Evolutionary conservation across 176 grass and related monocot species (phyloP), one percentile per base, ranked within the genome.

Genomic region (Ensete glaucum): DNA sequence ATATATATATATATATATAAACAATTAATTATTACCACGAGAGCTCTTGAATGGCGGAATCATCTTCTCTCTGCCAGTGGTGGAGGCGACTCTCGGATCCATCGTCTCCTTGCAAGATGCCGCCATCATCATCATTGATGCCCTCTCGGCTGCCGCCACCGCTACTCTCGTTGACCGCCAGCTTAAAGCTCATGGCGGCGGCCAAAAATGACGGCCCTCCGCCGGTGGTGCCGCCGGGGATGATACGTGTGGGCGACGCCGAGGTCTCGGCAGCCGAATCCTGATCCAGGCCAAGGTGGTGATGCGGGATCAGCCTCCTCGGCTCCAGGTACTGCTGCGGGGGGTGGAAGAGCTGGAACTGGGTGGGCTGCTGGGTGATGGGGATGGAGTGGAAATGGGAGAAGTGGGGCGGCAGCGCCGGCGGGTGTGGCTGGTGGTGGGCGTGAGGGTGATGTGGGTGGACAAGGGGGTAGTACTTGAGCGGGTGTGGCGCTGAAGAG

Each of bases 41-140:
- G 16, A 89, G 92, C 51, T 96, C 92, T 72, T 92, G 92, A 80
- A 96, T 96, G 76, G 92, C 81, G 1, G 89, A 65, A 62, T 96
- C 92, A 72, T 96, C 92, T 50, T 96, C 89, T 8, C 85, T 72
- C 1, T 81, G 17, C 89, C 89, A 91, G 5, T 77, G 85, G 24
- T 75, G 80, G 74, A 85, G 77, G 5, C 89, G 52, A 80, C 82
- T 82, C 70, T 87, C 85, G 2, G 84, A 85, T 0, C 81, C 85
- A 23, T 85, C 89, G 25, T 84, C 85, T 1, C 82, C 75, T 79
- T 87, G 62, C 15, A 82, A 67, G 12, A 82, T 82, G 60, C 73
- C 75, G 49, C 73, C 75, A 70, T 88, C 91, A 79, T 90, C 85
- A 65, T 88, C 91, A 50, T 82, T 83, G 13, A 82, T 85, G 22